Evolutionary conservation across 257 asterid genomes (phyloP).

Genomic region (Plantago elongata): DNA sequence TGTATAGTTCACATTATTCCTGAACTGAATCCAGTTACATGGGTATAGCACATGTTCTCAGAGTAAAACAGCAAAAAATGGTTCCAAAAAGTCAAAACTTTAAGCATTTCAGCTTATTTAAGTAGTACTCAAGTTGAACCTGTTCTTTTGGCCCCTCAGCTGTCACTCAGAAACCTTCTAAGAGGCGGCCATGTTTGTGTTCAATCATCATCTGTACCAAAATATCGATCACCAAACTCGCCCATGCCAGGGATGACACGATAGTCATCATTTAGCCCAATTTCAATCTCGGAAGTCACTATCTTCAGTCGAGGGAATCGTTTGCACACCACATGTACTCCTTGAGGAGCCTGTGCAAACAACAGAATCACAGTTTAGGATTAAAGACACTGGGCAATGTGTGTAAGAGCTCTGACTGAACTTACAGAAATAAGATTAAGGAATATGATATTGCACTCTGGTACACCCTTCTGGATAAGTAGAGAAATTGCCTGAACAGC

Average conservation of each 20-base stretch:
- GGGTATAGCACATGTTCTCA: neutral
- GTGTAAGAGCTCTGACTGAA: neutral
- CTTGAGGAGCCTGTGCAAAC: conserved; percentile 85
- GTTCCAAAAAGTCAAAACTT: conserved; percentile 16
- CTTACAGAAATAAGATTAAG: conserved; percentile 95
- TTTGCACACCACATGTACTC: conserved; percentile 89
- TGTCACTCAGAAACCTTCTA: conserved; percentile 10
- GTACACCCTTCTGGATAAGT: conserved; percentile 89
- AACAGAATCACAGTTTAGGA: neutral
- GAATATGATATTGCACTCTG: conserved; percentile 88
- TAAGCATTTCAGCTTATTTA: conserved; percentile 12
- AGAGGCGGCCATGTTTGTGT: neutral
- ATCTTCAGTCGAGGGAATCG: conserved; percentile 87
- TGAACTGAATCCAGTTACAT: neutral
- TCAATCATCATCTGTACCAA: conserved; percentile 91
- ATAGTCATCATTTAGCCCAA: conserved; percentile 70
- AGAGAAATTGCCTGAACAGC: conserved; percentile 91
- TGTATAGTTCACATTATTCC: neutral
- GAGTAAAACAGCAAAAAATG: conserved; percentile 14
- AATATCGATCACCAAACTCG: conserved; percentile 93
- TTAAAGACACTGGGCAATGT: neutral
- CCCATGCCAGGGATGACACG: conserved; percentile 99
- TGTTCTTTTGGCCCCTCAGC: neutral
- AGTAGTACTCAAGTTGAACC: conserved; percentile 2
- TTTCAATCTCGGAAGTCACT: conserved; percentile 98